Evolutionary conservation across 768 basidiomycete genomes (phyloP).

Genomic region (Rossbeevera mucosa): DNA sequence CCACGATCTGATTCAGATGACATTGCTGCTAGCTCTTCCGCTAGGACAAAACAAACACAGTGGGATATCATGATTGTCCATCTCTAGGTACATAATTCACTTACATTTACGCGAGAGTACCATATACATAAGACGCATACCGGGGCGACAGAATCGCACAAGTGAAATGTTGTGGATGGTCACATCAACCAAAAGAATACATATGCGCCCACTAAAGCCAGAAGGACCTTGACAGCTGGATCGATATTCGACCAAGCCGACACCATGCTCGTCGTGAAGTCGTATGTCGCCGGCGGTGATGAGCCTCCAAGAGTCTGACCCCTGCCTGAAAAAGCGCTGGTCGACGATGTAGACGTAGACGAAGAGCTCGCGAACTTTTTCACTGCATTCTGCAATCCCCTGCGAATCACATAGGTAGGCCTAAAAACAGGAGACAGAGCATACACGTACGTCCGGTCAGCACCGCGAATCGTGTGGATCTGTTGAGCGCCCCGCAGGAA

Average conservation of each 20-base stretch:
- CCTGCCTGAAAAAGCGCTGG: slow-evolving; percentile 58
- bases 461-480: slow-evolving; percentile 70
- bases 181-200: slow-evolving; percentile 46
- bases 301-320: slow-evolving; percentile 68
- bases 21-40: background rate
- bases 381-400: slow-evolving; percentile 58
- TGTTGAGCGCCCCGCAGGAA: slow-evolving; percentile 66
- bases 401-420: slow-evolving; percentile 24
- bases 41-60: background rate
- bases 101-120: no score
- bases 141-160: background rate
- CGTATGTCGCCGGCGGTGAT: slow-evolving; percentile 33
- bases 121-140: background rate
- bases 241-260: slow-evolving; percentile 48
- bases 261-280: slow-evolving; percentile 32
- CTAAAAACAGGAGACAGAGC: background rate
- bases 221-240: slow-evolving; percentile 62
- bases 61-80: background rate
- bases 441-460: slow-evolving; percentile 53
- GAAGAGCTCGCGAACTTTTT: slow-evolving; percentile 45
- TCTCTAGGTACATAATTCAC: background rate
- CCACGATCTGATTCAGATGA: no score
- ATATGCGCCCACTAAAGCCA: slow-evolving; percentile 63
- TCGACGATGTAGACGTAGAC: slow-evolving; percentile 30
- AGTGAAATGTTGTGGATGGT: background rate